Evolutionary conservation across 2,329 filamentous ascomycete genomes (phyloP).

Genomic region (Botryotinia narcissicola): DNA sequence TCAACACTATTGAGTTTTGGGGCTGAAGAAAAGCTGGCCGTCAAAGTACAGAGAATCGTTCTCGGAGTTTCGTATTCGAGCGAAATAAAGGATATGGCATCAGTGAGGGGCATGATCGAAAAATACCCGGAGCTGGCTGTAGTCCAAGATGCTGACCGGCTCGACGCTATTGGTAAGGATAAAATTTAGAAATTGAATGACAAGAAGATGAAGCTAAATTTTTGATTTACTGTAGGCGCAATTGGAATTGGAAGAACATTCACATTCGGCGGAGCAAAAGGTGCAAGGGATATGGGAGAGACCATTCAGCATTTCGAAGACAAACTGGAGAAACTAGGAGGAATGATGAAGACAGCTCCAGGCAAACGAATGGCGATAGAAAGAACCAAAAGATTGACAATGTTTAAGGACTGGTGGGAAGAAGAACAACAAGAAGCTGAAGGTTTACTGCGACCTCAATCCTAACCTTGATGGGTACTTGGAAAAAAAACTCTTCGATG

Average conservation of each 20-base stretch:
- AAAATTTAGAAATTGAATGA: background rate
- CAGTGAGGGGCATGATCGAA: constrained; percentile 57
- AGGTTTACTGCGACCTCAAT: constrained; percentile 26
- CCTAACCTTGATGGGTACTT: constrained; percentile 1
- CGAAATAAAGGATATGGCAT: constrained; percentile 65
- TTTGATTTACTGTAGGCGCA: constrained; percentile 52
- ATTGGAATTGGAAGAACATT: constrained; percentile 80
- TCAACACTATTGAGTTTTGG: constrained; percentile 59
- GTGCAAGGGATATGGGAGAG: constrained; percentile 54
- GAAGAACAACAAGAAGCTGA: constrained; percentile 46
- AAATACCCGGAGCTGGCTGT: constrained; percentile 73
- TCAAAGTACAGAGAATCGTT: constrained; percentile 70
- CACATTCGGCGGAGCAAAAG: constrained; percentile 70
- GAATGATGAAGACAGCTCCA: constrained; percentile 62
- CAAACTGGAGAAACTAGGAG: constrained; percentile 65
- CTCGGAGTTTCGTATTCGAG: constrained; percentile 76
- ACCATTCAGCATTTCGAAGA: constrained; percentile 75
- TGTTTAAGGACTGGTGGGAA: constrained; percentile 58
- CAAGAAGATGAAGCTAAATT: background rate
- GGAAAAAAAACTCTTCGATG: background rate
- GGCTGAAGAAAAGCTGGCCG: constrained; percentile 58
- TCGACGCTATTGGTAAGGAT: constrained; percentile 68
- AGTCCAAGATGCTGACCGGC: constrained; percentile 88
- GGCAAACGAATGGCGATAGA: constrained; percentile 53
- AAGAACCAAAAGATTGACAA: constrained; percentile 51